Evolutionary conservation across 257 asterid genomes (phyloP).

Genomic region (Lycium barbarum): DNA sequence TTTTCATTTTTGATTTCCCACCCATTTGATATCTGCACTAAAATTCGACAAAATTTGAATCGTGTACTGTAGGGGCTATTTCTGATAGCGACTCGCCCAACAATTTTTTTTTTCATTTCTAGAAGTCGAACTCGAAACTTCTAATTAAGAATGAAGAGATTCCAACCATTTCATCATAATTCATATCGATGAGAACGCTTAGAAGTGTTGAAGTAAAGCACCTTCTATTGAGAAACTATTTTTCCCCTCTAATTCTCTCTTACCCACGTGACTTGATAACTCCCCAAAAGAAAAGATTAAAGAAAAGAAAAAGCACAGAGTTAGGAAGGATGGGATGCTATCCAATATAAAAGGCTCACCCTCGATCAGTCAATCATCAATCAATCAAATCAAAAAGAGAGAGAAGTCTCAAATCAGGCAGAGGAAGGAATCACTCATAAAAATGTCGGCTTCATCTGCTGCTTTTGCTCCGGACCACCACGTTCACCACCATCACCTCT

Average conservation of each 20-base stretch:
- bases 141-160: background rate
- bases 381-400: slow-evolving; percentile 77
- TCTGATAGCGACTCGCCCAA: no score
- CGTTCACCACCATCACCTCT: slow-evolving; percentile 50
- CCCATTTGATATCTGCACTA: no score
- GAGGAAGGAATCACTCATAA: background rate
- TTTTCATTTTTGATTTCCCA: no score
- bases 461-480: slow-evolving; percentile 82
- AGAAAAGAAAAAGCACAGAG: slow-evolving; percentile 40
- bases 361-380: slow-evolving; percentile 78
- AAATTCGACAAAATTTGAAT: no score
- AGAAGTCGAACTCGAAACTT: no score
- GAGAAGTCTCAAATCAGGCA: background rate
- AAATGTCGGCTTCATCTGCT: slow-evolving; percentile 82
- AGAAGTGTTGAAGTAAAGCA: no score
- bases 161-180: background rate
- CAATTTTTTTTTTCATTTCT: no score
- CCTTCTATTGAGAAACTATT: no score
- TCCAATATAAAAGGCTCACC: slow-evolving; percentile 7
- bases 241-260: no score
- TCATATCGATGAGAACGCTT: no score
- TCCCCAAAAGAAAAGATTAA: slow-evolving; percentile 38
- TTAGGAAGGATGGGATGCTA: background rate
- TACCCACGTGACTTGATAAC: slow-evolving; percentile 36
- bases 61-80: no score